These are phyloP conservation scores for Globisporangium perplexum DNA, from an alignment of 352 stramenopile species.

Conservation along the genomic window DNA sequence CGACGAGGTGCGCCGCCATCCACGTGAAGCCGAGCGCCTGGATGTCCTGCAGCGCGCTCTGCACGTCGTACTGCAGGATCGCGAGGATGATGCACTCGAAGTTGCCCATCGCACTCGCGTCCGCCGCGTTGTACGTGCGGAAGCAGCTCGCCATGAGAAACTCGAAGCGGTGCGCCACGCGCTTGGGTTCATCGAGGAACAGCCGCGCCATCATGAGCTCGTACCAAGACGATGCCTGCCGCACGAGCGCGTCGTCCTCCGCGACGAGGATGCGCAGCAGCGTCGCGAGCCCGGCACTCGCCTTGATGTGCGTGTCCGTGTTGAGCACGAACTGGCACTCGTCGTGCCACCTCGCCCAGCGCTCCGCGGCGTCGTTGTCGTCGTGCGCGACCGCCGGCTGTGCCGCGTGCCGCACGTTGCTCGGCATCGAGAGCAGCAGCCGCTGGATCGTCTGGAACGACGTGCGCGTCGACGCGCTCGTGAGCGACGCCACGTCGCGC, in stretches of 20 bases:
- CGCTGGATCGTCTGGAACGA: conserved; percentile 58
- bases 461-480: conserved; percentile 30
- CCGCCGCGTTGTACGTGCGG: conserved; percentile 28
- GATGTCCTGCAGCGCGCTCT: conserved; percentile 61
- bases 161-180: conserved; percentile 64
- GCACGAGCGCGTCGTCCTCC: conserved; percentile 36
- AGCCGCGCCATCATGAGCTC: conserved; percentile 78
- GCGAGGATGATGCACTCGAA: conserved; percentile 81
- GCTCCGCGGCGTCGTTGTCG: conserved; percentile 7
- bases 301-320: conserved; percentile 45
- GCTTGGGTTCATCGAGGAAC: conserved; percentile 72
- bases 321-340: conserved; percentile 52
- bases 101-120: conserved; percentile 48
- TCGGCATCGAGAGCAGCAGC: conserved; percentile 66
- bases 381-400: conserved; percentile 7
- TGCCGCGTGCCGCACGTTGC: conserved; percentile 8
- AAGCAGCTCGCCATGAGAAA: conserved; percentile 80
- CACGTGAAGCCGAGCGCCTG: conserved; percentile 60
- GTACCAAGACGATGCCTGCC: conserved; percentile 53
- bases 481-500: conserved; percentile 32
- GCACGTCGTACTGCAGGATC: conserved; percentile 73
- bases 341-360: conserved; percentile 68
- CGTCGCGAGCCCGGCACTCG: conserved; percentile 35
- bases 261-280: conserved; percentile 53
- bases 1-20: conserved; percentile 64